Conservation (phyloP, 192 early-diverging fungal species). For the Backusella parvicylindrica region DNA sequence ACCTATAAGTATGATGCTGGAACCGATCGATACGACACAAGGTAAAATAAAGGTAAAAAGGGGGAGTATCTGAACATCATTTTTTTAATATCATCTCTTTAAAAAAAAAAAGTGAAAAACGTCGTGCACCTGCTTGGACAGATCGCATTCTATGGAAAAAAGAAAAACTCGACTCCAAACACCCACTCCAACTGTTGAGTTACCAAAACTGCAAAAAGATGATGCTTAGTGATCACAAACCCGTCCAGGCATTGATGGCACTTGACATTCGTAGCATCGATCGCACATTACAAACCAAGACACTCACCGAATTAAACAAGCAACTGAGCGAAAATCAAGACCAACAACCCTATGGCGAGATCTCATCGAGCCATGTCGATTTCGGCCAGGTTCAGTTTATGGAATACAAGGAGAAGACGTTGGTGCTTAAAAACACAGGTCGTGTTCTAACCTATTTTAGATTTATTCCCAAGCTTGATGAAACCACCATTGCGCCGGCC, state of each 20-base stretch:
- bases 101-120: constrained; percentile 55
- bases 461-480: constrained; percentile 69
- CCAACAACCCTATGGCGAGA: constrained; percentile 63
- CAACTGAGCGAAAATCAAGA: constrained; percentile 81
- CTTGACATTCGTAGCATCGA: constrained; percentile 64
- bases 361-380: constrained; percentile 58
- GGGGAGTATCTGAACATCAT: too few relatives aligned
- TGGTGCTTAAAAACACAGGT: constrained; percentile 73
- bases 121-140: constrained; percentile 86
- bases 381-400: constrained; percentile 68
- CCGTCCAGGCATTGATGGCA: constrained; percentile 72
- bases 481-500: constrained; percentile 53
- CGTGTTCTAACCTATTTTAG: constrained; percentile 69
- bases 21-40: constrained; percentile 76
- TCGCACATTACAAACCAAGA: constrained; percentile 47
- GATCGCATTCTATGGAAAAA: constrained; percentile 90
- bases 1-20: constrained; percentile 94
- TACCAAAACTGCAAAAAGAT: constrained; percentile 65
- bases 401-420: constrained; percentile 41
- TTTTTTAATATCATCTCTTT: neutral
- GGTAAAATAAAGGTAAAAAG: constrained; percentile 33
- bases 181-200: constrained; percentile 34
- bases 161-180: constrained; percentile 2
- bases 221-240: constrained; percentile 87
- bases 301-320: constrained; percentile 59